Evolutionary conservation across 495 filamentous ascomycete genomes (phyloP).

Genomic region (Letharia lupina): DNA sequence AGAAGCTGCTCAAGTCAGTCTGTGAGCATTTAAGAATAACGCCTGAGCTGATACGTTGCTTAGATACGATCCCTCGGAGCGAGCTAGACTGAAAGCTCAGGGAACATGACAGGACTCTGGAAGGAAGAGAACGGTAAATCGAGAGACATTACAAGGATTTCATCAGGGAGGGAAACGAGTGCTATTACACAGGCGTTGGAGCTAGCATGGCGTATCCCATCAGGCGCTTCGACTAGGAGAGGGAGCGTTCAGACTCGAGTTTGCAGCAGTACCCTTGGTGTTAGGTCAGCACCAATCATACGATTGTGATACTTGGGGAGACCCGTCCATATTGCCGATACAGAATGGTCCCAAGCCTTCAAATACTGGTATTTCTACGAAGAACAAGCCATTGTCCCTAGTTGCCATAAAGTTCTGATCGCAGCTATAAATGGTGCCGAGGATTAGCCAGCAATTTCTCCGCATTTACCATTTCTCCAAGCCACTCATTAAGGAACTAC

Average conservation of each 20-base stretch:
- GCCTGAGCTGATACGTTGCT: background rate
- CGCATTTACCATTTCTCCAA: background rate
- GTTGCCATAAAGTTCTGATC: too few species aligned
- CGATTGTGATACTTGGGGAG: background rate
- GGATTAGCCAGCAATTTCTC: background rate
- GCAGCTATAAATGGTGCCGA: background rate
- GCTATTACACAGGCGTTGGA: background rate
- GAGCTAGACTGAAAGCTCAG: constrained; percentile 12
- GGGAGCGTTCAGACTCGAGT: background rate
- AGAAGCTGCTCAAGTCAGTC: constrained; percentile 88
- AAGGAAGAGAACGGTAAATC: background rate
- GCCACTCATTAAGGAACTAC: background rate
- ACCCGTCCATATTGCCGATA: background rate
- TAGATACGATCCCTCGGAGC: constrained; percentile 27
- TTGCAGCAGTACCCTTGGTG: background rate
- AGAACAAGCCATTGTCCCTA: background rate
- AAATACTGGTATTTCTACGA: background rate
- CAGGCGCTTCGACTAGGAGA: background rate
- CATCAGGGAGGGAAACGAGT: background rate
- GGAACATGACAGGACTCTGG: background rate
- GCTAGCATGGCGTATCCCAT: background rate
- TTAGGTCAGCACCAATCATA: background rate
- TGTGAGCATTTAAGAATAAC: background rate
- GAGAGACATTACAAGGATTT: background rate
- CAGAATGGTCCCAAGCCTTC: background rate